Evolutionary conservation across 2,329 filamentous ascomycete genomes (phyloP).

Genomic region (Scorias spongiosa): DNA sequence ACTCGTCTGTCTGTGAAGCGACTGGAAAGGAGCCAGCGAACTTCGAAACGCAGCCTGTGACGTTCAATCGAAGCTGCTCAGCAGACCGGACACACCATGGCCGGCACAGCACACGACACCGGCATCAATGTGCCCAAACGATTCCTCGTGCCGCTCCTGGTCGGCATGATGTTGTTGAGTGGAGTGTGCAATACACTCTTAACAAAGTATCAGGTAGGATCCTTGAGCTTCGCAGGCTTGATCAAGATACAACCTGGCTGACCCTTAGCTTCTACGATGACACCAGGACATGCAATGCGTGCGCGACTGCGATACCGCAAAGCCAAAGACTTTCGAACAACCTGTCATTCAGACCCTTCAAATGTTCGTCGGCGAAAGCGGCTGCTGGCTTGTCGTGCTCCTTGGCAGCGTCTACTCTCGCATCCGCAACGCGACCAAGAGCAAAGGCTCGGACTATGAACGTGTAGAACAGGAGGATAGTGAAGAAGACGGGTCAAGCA

Average conservation of each 20-base stretch:
- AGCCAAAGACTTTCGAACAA: constrained; percentile 70
- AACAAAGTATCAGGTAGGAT: constrained; percentile 76
- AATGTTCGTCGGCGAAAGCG: constrained; percentile 96
- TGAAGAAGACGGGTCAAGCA: constrained; percentile 22
- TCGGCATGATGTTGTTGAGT: constrained; percentile 91
- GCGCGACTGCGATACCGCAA: constrained; percentile 62
- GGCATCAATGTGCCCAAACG: constrained; percentile 42
- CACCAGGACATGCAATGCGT: constrained; percentile 89
- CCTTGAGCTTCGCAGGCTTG: constrained; percentile 6
- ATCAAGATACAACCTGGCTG: constrained; percentile 3
- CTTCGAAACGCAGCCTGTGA: no score
- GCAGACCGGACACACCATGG: background rate
- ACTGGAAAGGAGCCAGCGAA: no score
- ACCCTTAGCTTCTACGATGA: constrained; percentile 1
- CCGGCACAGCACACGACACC: background rate
- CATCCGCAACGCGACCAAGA: constrained; percentile 7
- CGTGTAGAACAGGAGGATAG: constrained; percentile 14
- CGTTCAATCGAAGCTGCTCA: no score
- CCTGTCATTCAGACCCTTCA: constrained; percentile 90
- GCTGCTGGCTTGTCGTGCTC: constrained; percentile 84
- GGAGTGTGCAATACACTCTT: constrained; percentile 94
- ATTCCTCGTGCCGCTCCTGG: constrained; percentile 64
- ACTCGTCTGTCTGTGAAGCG: no score
- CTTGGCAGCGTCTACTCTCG: constrained; percentile 47
- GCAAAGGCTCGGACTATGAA: constrained; percentile 13